phyloP scores from a whole-genome alignment of 192 early-diverging fungal species.

The Coemansia asiatica region DNA sequence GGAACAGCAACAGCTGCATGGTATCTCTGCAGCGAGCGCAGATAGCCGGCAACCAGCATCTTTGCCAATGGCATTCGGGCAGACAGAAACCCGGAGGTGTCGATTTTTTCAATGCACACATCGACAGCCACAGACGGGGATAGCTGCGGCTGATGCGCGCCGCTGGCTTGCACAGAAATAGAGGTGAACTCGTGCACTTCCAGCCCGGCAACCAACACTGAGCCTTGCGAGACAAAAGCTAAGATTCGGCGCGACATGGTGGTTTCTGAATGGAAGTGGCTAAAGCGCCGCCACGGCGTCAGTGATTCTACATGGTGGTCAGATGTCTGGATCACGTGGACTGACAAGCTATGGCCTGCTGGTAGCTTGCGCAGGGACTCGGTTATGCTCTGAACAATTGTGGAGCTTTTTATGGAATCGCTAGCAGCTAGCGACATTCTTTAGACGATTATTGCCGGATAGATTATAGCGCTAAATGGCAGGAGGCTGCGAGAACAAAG shows the following conservation, averaged over 20 bases:
- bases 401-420: not conserved
- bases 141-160: not conserved
- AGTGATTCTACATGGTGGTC: constrained; percentile 40
- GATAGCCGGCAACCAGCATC: constrained; percentile 39
- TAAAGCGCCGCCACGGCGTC: constrained; percentile 29
- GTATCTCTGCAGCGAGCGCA: constrained; percentile 34
- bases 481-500: not conserved
- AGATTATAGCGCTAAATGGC: not conserved
- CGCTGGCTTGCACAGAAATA: constrained; percentile 18
- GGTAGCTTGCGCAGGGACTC: constrained; percentile 34
- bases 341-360: constrained; percentile 18
- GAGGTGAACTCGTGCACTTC: constrained; percentile 44
- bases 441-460: not conserved
- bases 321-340: constrained; percentile 39
- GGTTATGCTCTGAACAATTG: constrained; percentile 22
- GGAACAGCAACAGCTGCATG: constrained; percentile 8
- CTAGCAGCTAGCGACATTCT: not conserved
- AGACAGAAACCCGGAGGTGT: constrained; percentile 39
- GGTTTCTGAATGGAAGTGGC: constrained; percentile 29
- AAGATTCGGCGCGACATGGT: constrained; percentile 40
- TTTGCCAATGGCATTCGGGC: constrained; percentile 26
- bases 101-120: constrained; percentile 49
- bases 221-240: constrained; percentile 32
- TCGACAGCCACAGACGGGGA: constrained; percentile 22
- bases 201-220: constrained; percentile 39